phyloP scores from a whole-genome alignment of 1,284 basidiomycete species.

The Ceratobasidium theobromae region DNA sequence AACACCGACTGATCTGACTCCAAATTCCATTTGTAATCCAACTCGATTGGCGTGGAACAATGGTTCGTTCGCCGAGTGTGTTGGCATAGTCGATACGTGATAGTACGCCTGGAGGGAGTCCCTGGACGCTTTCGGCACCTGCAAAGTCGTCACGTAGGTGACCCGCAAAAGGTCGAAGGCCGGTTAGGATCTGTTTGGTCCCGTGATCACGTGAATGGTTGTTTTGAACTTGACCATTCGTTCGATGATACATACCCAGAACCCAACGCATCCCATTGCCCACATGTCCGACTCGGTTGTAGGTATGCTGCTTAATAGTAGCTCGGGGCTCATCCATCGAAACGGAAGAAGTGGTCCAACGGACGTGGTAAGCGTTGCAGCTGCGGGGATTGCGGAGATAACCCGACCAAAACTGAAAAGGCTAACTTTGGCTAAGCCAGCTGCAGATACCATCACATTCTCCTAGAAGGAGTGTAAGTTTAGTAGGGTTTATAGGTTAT shows the following conservation, averaged over 20 bases:
- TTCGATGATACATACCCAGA: constrained; percentile 1
- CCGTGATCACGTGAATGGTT: neutral
- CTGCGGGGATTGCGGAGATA: constrained; percentile 1
- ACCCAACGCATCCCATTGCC: constrained; percentile 9
- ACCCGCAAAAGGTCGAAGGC: constrained; percentile 8
- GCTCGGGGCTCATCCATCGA: constrained; percentile 28
- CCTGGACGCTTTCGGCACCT: neutral
- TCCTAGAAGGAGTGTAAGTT: neutral
- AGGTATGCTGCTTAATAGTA: neutral
- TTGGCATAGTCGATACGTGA: neutral
- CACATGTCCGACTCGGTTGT: constrained; percentile 27
- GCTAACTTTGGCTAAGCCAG: constrained; percentile 6
- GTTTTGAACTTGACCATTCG: neutral
- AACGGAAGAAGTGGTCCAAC: constrained; percentile 8
- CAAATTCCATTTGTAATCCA: constrained; percentile 28
- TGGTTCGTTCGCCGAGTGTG: neutral
- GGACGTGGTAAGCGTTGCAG: neutral
- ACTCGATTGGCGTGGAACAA: neutral
- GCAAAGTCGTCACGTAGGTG: constrained; percentile 23
- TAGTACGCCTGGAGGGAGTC: neutral
- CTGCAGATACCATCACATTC: neutral
- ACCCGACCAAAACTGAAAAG: constrained; percentile 26
- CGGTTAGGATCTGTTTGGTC: neutral
- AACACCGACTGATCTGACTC: neutral
- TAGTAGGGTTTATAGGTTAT: neutral